These are phyloP conservation scores for Fusarium tricinctum DNA, from an alignment of 2,329 filamentous ascomycete genomes.

Conservation along the genomic window DNA sequence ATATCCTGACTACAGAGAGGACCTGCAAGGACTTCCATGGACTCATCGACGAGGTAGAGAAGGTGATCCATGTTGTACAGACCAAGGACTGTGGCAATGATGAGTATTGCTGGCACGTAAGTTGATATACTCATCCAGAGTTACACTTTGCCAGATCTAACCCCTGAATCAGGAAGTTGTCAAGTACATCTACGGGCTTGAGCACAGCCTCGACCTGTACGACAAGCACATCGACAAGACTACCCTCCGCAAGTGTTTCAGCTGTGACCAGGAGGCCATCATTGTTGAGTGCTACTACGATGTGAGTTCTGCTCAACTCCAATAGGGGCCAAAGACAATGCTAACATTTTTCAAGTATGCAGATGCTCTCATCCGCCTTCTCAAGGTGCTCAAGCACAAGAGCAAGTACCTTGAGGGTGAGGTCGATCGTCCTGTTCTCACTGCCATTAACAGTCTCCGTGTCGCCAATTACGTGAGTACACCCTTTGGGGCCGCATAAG, in stretches of 20 bases:
- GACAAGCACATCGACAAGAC: slow-evolving; percentile 49
- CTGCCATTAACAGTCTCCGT: slow-evolving; percentile 50
- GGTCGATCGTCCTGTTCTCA: slow-evolving; percentile 48
- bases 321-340: not conserved
- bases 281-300: slow-evolving; percentile 49
- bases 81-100: slow-evolving; percentile 35
- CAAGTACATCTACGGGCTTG: slow-evolving; percentile 47
- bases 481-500: not conserved
- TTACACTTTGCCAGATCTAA: slow-evolving; percentile 19
- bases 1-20: slow-evolving; percentile 39
- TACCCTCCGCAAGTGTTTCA: slow-evolving; percentile 46
- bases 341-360: slow-evolving; percentile 45
- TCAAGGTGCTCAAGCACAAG: slow-evolving; percentile 46
- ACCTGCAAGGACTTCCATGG: slow-evolving; percentile 46
- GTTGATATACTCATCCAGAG: not conserved
- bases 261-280: slow-evolving; percentile 43
- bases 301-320: slow-evolving; percentile 23
- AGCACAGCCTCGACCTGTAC: slow-evolving; percentile 48
- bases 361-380: slow-evolving; percentile 48
- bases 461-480: slow-evolving; percentile 47
- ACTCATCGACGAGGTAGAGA: slow-evolving; percentile 45
- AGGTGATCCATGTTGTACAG: slow-evolving; percentile 42
- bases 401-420: slow-evolving; percentile 48
- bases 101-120: slow-evolving; percentile 47
- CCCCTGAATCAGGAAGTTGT: slow-evolving; percentile 33